These are phyloP conservation scores for Sporobolomyces pararoseus DNA, from an alignment of 768 basidiomycete genomes.

Conservation along the genomic window DNA sequence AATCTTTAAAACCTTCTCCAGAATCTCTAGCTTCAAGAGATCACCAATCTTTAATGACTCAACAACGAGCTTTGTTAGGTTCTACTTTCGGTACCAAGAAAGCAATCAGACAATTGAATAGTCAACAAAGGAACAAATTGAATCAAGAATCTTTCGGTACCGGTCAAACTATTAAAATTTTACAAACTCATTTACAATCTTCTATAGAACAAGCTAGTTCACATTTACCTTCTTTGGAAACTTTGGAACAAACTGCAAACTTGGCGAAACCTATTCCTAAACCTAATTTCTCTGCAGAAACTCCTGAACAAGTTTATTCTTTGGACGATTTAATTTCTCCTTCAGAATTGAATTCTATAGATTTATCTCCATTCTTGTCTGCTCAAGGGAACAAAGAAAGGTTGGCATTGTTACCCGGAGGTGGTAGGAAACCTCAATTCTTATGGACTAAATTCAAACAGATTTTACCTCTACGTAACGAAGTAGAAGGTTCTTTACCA, in stretches of 20 bases:
- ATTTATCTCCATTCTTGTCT: conserved; percentile 58
- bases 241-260: conserved; percentile 23
- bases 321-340: conserved; percentile 68
- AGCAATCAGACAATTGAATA: conserved; percentile 76
- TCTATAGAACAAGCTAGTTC: conserved; percentile 71
- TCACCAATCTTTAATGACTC: conserved; percentile 48
- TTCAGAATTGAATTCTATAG: conserved; percentile 73
- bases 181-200: conserved; percentile 63
- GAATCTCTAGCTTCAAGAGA: conserved; percentile 51
- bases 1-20: conserved; percentile 66
- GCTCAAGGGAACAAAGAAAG: conserved; percentile 57
- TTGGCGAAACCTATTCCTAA: conserved; percentile 66
- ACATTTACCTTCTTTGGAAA: conserved; percentile 58
- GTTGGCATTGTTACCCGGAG: conserved; percentile 61
- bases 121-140: conserved; percentile 81
- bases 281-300: conserved; percentile 63
- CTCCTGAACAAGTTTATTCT: conserved; percentile 61
- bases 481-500: conserved; percentile 42
- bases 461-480: conserved; percentile 48
- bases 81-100: conserved; percentile 94
- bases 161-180: conserved; percentile 56
- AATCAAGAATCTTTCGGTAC: conserved; percentile 83
- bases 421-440: conserved; percentile 64
- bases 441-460: conserved; percentile 62
- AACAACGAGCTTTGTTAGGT: conserved; percentile 62